These are phyloP conservation scores for Aspergillus clavatus DNA, from an alignment of 2,329 filamentous ascomycete species.

Conservation along the genomic window DNA sequence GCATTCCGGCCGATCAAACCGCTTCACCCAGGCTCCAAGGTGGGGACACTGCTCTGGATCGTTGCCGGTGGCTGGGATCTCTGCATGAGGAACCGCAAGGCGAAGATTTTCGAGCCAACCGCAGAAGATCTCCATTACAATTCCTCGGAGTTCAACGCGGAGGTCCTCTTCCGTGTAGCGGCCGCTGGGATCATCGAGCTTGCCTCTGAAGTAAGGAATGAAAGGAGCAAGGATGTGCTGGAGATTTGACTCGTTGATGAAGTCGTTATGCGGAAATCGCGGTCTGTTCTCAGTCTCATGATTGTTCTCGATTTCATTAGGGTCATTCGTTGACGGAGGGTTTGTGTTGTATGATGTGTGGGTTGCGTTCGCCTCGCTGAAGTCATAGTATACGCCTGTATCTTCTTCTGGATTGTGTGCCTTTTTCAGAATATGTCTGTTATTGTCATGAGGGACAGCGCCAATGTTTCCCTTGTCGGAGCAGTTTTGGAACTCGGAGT, in stretches of 20 bases:
- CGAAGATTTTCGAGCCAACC: conserved; percentile 22
- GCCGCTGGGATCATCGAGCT: conserved; percentile 18
- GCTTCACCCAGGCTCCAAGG: conserved; percentile 26
- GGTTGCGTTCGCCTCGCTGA: conserved; percentile 2
- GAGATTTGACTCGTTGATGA: not conserved
- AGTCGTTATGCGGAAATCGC: not conserved
- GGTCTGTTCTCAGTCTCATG: not conserved
- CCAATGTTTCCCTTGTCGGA: not conserved
- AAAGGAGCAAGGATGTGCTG: conserved; percentile 14
- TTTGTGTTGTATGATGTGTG: not conserved
- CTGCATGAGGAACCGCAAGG: conserved; percentile 13
- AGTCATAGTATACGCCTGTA: conserved; percentile 7
- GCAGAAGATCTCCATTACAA: conserved; percentile 26
- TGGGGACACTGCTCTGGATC: conserved; percentile 19
- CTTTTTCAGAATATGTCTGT: not conserved
- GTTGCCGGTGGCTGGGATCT: not conserved
- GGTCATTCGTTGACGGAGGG: not conserved
- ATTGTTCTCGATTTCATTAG: not conserved
- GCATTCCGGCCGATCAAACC: conserved; percentile 19
- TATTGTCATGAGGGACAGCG: not conserved
- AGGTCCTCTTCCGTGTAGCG: conserved; percentile 24
- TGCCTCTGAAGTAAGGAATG: conserved; percentile 21
- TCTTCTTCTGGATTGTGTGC: not conserved
- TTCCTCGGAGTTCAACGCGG: conserved; percentile 22
- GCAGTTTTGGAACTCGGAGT: not conserved